Base-by-base conservation (phyloP, 768 basidiomycete species). In the Favolaschia claudopus region DNA sequence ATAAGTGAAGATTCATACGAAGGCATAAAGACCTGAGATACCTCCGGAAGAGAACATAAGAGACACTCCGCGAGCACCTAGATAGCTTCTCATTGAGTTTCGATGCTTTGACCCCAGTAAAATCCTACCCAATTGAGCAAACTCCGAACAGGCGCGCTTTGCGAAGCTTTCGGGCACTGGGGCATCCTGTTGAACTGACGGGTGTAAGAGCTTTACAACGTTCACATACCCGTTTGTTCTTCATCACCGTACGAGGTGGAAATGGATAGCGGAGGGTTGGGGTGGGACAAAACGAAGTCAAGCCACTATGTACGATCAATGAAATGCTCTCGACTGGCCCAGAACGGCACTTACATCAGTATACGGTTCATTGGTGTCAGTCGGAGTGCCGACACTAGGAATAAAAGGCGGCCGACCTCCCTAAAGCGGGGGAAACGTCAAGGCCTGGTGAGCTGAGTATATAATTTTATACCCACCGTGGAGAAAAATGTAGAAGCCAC, bases 41-140 rank as follows among this genome's bases (percentile, higher is more conserved):
- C 87, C 85, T 24, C 87, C 85, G n/a, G 82, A 81, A 33, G 78
- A 73, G 70, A 85, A 82, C 32, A 77, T 61, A 24, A 88, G 13
- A 1, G 82, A 80, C 14, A 80, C 72, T 3, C 86, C 87, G 0
- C 84, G 80, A 17, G 76, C 77, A 34, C 84, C 82, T 48, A 79
- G 71, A 38, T 28, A 24, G 22, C 15, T 10, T 14, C 9, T 39
- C 7, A 51, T 22, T 27, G 34, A n/a, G 15, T 34, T 9, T 15
- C 15, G 33, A 3, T 20, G 6, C 7, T 19, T 24, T 3, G 7
- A 38, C 24, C 19, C 22, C 17, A 29, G n/a, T 20, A 15, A 15
- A 5, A 36, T 25, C 45, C 2, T 47, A 79, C 79, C 80, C 28
- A 87, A 76, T 46, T 75, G 70, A 1, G 81, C 82, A 47, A 87